These are phyloP conservation scores for Tolypocladium ovalisporum DNA, from an alignment of 2,329 filamentous ascomycete genomes.

Conservation along the genomic window DNA sequence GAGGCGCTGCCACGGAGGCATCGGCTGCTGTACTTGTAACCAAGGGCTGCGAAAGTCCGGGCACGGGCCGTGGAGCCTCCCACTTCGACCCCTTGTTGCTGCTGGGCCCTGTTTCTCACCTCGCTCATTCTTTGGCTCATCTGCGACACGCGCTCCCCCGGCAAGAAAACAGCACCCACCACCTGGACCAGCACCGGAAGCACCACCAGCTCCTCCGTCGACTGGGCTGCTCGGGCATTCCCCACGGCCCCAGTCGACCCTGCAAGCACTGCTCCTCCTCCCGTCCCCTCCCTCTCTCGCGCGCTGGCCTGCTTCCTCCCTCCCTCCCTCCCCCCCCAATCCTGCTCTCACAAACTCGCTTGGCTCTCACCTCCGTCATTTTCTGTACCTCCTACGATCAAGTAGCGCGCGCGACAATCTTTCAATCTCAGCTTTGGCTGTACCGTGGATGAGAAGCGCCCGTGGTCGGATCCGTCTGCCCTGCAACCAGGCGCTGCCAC, in stretches of 20 bases:
- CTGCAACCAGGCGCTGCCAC: neutral
- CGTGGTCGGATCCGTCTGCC: neutral
- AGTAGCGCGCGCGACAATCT: neutral
- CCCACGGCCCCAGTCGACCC: conserved; percentile 1
- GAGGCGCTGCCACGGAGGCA: neutral
- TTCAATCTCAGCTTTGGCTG: neutral
- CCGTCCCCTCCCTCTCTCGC: conserved; percentile 1
- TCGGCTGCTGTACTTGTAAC: neutral
- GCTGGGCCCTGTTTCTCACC: conserved; percentile 5
- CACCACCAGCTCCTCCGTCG: neutral
- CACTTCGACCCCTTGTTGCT: conserved; percentile 1
- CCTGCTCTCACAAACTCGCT: neutral
- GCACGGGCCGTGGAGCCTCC: conserved; percentile 6
- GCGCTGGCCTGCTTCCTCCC: neutral
- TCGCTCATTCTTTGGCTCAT: conserved; percentile 6
- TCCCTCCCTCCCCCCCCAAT: neutral
- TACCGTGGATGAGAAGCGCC: too few species aligned
- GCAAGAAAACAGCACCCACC: conserved; percentile 1
- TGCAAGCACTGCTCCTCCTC: neutral
- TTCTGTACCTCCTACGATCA: neutral
- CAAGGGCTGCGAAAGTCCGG: neutral
- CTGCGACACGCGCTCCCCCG: conserved; percentile 6
- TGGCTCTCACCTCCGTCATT: neutral
- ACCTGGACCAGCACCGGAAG: conserved; percentile 1
- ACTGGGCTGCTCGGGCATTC: neutral